Conservation (phyloP, 306 rosid genomes). For the Aeschynomene evenia region DNA sequence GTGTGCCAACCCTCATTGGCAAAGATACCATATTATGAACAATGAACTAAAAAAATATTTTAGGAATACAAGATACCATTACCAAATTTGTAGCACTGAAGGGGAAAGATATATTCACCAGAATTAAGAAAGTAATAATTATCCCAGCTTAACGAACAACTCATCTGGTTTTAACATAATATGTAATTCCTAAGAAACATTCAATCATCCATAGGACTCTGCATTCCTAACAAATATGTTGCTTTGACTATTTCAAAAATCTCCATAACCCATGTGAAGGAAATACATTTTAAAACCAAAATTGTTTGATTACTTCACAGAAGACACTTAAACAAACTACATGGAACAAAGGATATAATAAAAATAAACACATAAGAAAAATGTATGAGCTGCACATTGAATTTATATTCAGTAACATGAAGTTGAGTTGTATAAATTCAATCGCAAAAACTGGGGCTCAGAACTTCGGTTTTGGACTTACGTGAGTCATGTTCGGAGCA, state of each 20-base stretch:
- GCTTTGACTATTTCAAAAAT: neutral
- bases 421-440: constrained; percentile 10
- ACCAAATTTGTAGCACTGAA: neutral
- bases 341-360: constrained; percentile 3
- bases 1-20: too few species aligned
- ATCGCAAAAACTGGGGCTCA: constrained; percentile 4
- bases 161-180: neutral
- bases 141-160: neutral
- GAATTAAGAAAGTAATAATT: neutral
- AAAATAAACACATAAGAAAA: neutral
- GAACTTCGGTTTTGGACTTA: constrained; percentile 41
- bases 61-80: neutral
- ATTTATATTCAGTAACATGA: constrained; percentile 4
- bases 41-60: neutral
- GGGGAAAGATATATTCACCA: constrained; percentile 7
- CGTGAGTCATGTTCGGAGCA: constrained; percentile 98
- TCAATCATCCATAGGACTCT: neutral
- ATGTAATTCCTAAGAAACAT: neutral
- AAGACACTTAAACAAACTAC: constrained; percentile 10
- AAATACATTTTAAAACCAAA: neutral
- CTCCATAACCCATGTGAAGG: neutral
- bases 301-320: neutral
- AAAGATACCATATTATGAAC: too few species aligned
- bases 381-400: neutral
- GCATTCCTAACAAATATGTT: neutral